A percentile compares a stretch with the other conserved stretches of the same genome.
These are phyloP conservation scores for Diplodia mutila DNA, from an alignment of 2,329 filamentous ascomycete genomes.

Conservation along the genomic window DNA sequence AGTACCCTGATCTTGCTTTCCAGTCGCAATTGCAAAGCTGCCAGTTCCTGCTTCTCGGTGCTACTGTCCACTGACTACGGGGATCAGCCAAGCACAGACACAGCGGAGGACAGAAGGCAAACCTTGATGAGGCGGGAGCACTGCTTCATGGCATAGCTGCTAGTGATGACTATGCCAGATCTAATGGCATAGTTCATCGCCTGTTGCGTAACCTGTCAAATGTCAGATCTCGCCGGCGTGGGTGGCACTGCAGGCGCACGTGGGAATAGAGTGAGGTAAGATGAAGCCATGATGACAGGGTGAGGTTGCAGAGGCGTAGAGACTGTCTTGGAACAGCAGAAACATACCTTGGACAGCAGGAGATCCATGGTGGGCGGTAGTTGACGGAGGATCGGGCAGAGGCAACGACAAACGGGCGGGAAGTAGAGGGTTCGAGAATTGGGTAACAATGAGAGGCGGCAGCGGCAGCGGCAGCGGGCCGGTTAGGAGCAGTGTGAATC, in stretches of 20 bases:
- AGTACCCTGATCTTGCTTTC: conserved; percentile 81
- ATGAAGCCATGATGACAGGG: not conserved
- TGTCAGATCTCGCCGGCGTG: conserved; percentile 15
- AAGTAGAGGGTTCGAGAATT: conserved; percentile 28
- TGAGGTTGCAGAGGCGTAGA: not conserved
- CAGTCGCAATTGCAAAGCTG: conserved; percentile 71
- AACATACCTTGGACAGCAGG: conserved; percentile 61
- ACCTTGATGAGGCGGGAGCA: conserved; percentile 76
- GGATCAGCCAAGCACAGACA: conserved; percentile 30
- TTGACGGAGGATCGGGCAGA: not conserved
- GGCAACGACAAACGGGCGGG: conserved; percentile 23
- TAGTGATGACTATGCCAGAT: conserved; percentile 81
- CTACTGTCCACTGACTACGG: not conserved
- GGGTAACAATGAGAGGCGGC: conserved; percentile 23
- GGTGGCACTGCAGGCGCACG: not conserved
- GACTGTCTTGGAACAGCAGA: not conserved
- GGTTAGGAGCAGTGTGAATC: not conserved
- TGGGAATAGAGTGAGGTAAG: not conserved
- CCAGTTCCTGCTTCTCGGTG: conserved; percentile 69
- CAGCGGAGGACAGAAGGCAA: not conserved
- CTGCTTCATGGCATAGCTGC: conserved; percentile 81
- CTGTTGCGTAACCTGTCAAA: conserved; percentile 66
- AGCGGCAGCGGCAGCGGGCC: conserved; percentile 25
- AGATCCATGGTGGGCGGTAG: conserved; percentile 66
- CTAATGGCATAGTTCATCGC: conserved; percentile 91